A percentile compares a stretch with the other conserved stretches of the same genome.
phyloP scores from a whole-genome alignment of 768 basidiomycete genomes.

The Tricholoma saponaceum region DNA sequence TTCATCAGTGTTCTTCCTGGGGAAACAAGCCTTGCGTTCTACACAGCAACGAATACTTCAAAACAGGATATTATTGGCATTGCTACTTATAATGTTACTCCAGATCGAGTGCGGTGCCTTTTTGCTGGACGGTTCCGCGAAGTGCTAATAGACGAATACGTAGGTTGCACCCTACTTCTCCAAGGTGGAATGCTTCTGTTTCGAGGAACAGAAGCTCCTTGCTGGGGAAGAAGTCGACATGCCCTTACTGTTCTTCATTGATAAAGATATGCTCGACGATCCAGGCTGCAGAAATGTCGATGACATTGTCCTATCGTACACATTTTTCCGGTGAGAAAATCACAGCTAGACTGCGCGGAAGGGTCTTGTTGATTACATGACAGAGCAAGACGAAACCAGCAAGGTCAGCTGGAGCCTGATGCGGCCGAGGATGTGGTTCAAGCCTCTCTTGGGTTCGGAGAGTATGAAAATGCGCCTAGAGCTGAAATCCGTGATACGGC shows the following conservation, averaged over 20 bases:
- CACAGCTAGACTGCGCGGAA: not conserved
- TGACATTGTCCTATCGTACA: conserved; percentile 93
- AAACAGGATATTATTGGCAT: conserved; percentile 93
- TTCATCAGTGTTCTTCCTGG: conserved; percentile 89
- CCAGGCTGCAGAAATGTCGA: conserved; percentile 83
- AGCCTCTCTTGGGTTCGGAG: conserved; percentile 71
- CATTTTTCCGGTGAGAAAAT: conserved; percentile 88
- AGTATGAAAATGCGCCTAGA: conserved; percentile 53
- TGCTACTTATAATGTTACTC: conserved; percentile 98
- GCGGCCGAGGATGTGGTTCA: conserved; percentile 78
- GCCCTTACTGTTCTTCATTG: conserved; percentile 98
- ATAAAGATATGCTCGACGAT: conserved; percentile 94
- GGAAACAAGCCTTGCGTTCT: conserved; percentile 95
- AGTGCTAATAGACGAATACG: not conserved
- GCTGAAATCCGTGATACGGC: conserved; percentile 19
- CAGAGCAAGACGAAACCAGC: conserved; percentile 82
- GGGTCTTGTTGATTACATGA: not conserved
- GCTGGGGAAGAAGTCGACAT: conserved; percentile 98
- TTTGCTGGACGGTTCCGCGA: not conserved
- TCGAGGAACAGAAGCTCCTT: conserved; percentile 94
- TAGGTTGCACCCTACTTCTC: conserved; percentile 98
- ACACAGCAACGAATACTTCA: conserved; percentile 85
- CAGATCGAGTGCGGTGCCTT: conserved; percentile 70
- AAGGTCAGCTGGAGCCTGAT: conserved; percentile 89
- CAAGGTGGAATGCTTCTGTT: conserved; percentile 99